Base-by-base conservation (phyloP, 805 yeast genomes). In the Kodamaea kakaduensis region DNA sequence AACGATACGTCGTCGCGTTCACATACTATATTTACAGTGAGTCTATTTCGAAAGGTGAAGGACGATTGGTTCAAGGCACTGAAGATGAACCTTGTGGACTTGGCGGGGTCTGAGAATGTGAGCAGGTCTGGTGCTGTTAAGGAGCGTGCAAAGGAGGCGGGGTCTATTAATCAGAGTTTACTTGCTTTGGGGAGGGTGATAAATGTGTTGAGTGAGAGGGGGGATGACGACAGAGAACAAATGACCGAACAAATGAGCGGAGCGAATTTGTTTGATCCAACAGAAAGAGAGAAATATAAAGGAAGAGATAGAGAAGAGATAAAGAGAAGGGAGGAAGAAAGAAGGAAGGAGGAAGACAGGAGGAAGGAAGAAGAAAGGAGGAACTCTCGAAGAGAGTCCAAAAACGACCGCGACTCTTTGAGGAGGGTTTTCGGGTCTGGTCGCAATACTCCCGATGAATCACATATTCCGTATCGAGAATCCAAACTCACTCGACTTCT, bases 61-160 rank as follows among this genome's bases (percentile, higher is more conserved):
- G 38, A 32, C n/a, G 42, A 38, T 3, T 45, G 34, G 26, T 56
- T 37, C 44, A 51, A 64, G 2, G 69, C 73, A 2, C 80, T 87
- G 5, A 86, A 85, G 50, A 71, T 86, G 54, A 86, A 88, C 52
- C 63, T 88, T 15, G 97, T 90, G 5, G 97, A 90, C 62, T 68
- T 90, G 44, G 98, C 97, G 0, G 97, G 98, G 0, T 84, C 95
- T 4, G 98, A 90, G 56, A 89, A 89, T 54, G 81, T 90, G 36
- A 75, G 69, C 44, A 68, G 87, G 48, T 84, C 96, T 0, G 98
- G 98, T 3, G 96, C 97, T 0, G 69, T 77, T 16, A 79, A 84
- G 46, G 82, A 78, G 52, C 70, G 96, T 28, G 96, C 96, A 0
- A 79, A 87, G 46, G 98, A 90, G 53, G 96, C 97, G 0, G 97